Conservation (phyloP, 148 eudicot genomes). For the Polygonum aviculare region DNA sequence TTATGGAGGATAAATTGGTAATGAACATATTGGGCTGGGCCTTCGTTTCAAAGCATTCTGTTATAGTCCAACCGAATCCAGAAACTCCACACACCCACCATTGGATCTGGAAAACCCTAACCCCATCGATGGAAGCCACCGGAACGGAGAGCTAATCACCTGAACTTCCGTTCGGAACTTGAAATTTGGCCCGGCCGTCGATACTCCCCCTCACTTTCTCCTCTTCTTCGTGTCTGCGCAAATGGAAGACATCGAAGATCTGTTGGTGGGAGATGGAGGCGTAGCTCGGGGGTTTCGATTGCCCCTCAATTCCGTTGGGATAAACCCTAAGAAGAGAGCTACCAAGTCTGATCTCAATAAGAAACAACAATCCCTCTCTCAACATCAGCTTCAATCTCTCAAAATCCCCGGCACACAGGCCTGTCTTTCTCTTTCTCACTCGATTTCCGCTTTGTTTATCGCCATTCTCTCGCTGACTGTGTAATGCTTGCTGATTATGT, state of each 20-base stretch:
- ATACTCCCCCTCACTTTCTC: background rate
- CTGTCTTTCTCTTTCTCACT: background rate
- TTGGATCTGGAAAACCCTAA: background rate
- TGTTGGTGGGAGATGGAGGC: slow-evolving; percentile 57
- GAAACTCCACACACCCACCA: background rate
- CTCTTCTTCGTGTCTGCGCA: background rate
- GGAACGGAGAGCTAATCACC: slow-evolving; percentile 6
- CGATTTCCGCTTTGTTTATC: background rate
- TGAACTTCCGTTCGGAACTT: slow-evolving; percentile 1
- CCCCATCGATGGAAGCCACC: background rate
- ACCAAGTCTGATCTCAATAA: slow-evolving; percentile 13
- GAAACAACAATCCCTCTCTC: slow-evolving; percentile 21
- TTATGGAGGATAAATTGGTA: background rate
- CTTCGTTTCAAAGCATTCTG: background rate
- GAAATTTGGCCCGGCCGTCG: background rate
- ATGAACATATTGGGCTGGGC: background rate
- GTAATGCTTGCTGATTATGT: background rate
- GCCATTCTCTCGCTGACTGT: background rate
- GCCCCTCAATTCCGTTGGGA: slow-evolving; percentile 51
- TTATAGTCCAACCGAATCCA: background rate
- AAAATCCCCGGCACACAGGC: slow-evolving; percentile 96
- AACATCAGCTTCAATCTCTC: slow-evolving; percentile 42
- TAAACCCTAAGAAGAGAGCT: slow-evolving; percentile 52
- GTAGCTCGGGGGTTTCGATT: slow-evolving; percentile 78
- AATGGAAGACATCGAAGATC: slow-evolving; percentile 96